phyloP scores from a whole-genome alignment of 306 rosid species.

The Vigna angularis region DNA sequence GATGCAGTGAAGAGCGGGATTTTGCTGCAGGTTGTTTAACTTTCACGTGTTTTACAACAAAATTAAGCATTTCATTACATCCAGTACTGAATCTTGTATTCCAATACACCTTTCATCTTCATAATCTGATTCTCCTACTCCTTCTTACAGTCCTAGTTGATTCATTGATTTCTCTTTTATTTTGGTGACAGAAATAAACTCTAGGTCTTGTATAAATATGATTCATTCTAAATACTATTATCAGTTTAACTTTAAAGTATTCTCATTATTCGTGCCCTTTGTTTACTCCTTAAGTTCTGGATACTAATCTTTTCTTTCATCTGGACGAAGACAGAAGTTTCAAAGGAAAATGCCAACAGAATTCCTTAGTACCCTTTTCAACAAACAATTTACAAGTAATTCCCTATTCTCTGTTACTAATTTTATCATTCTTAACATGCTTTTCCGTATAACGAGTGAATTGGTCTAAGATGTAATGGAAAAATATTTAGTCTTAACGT shows the following conservation, averaged over 20 bases:
- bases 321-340: conserved; percentile 83
- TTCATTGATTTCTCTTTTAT: conserved; percentile 11
- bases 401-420: conserved; percentile 40
- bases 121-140: background rate
- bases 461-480: background rate
- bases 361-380: conserved; percentile 40
- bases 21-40: conserved; percentile 48
- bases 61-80: conserved; percentile 12
- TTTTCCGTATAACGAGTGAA: background rate
- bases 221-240: conserved; percentile 8
- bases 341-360: conserved; percentile 61
- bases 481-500: background rate
- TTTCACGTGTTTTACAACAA: conserved; percentile 18
- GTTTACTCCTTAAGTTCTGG: conserved; percentile 23
- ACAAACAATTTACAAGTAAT: conserved; percentile 56
- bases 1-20: conserved; percentile 41
- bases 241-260: conserved; percentile 21
- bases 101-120: background rate
- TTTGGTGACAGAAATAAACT: background rate
- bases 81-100: background rate
- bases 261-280: conserved; percentile 18
- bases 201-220: conserved; percentile 3
- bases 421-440: conserved; percentile 20
- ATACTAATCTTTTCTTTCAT: conserved; percentile 50
- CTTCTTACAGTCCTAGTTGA: background rate